Evolutionary conservation across 805 yeast genomes (phyloP).

Genomic region (Kodamaea restingae): DNA sequence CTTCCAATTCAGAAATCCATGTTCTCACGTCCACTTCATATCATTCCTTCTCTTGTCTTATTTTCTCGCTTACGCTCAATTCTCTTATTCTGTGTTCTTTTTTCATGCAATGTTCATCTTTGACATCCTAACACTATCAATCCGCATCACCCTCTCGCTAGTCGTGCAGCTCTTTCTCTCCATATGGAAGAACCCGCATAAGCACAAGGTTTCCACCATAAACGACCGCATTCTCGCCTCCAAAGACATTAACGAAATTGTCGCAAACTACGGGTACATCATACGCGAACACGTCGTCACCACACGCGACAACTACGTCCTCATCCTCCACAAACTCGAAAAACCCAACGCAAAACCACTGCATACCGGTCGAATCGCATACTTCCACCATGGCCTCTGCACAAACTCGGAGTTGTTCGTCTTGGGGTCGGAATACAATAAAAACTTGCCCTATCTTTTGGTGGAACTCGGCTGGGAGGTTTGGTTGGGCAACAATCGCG

Average conservation of each 20-base stretch:
- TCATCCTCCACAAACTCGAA: conserved; percentile 27
- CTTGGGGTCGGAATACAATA: conserved; percentile 20
- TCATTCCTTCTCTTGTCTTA: no score
- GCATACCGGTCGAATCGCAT: conserved; percentile 16
- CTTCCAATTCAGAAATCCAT: no score
- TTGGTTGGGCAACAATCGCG: conserved; percentile 17
- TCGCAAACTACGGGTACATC: conserved; percentile 20
- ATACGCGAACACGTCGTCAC: conserved; percentile 28
- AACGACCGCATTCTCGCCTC: conserved; percentile 12
- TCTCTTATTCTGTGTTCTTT: neutral
- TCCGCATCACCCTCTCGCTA: conserved; percentile 3
- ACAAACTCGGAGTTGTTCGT: conserved; percentile 29
- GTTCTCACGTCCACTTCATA: no score
- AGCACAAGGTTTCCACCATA: neutral
- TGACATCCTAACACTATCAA: neutral
- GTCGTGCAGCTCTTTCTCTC: conserved; percentile 3
- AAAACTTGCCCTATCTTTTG: conserved; percentile 17
- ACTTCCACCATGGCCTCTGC: conserved; percentile 30
- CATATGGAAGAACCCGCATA: neutral
- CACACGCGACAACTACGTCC: conserved; percentile 25
- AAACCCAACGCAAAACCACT: conserved; percentile 1
- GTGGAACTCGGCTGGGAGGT: conserved; percentile 16
- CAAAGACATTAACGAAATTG: conserved; percentile 23
- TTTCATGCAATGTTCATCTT: neutral
- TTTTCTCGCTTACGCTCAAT: neutral